Evolutionary conservation across 345 rosid genomes (phyloP).

Genomic region (Hypericum androsaemum): DNA sequence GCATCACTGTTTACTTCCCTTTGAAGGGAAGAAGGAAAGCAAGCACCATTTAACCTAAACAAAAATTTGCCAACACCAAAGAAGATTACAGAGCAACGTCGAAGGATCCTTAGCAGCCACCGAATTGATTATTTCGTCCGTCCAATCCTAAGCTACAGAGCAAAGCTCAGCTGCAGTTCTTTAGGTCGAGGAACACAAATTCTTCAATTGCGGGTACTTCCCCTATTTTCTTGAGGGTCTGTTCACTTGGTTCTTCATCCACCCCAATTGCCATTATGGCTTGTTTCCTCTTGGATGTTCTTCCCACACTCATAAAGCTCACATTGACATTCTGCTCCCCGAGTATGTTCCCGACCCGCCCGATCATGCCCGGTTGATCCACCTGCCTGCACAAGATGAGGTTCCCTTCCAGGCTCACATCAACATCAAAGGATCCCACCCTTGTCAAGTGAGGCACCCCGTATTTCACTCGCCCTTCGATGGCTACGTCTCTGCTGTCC

Average conservation of each 20-base stretch:
- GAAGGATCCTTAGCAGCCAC: no score
- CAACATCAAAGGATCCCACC: conserved; percentile 55
- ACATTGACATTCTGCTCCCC: conserved; percentile 64
- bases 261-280: conserved; percentile 89
- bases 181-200: conserved; percentile 61
- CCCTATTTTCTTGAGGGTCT: conserved; percentile 45
- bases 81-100: no score
- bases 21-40: no score
- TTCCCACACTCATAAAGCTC: conserved; percentile 83
- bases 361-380: conserved; percentile 86
- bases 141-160: not conserved
- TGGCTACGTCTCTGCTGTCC: conserved; percentile 51
- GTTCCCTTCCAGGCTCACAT: conserved; percentile 78
- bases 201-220: conserved; percentile 59
- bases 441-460: conserved; percentile 54
- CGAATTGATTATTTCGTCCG: no score
- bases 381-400: conserved; percentile 66
- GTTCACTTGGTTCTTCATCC: conserved; percentile 63
- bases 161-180: not conserved
- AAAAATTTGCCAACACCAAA: no score
- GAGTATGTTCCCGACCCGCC: conserved; percentile 63
- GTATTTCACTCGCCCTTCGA: conserved; percentile 63
- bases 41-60: no score
- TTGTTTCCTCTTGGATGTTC: conserved; percentile 41
- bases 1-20: no score